Base-by-base conservation (phyloP, 139 green algal genomes). In the Ettlia oleoabundans region DNA sequence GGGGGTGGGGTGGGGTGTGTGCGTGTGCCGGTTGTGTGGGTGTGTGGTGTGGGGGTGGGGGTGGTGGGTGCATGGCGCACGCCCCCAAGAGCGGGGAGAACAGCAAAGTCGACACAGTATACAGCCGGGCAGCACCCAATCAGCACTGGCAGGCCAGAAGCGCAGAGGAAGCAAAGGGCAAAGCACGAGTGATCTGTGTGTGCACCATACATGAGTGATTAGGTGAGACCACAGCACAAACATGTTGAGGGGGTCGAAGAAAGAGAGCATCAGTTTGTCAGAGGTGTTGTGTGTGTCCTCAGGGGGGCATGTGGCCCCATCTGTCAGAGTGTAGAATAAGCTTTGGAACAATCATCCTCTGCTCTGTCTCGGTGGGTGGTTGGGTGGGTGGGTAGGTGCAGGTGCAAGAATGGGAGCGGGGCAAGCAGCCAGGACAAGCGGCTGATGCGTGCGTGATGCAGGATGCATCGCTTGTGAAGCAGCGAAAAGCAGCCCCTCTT, bases 211-310 rank as follows among this genome's bases (percentile, higher is more conserved):
- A 70, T 35, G 32, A n/a, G n/a, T n/a, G n/a, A n/a, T n/a, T n/a
- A n/a, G n/a, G n/a, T n/a, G n/a, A 38, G 19, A 67, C 4, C 3
- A 67, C 10, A 28, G 22, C 13, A 33, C 67, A 75, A 15, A n/a
- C n/a, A n/a, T n/a, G n/a, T 75, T 35, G 52, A 81, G 58, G 28
- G 22, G 40, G 30, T 35, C 62, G 42, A 2, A 5, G 5, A 35
- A 33, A 8, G 37, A 8, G 53, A 53, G 75, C 80, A 66, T 85
- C 80, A 85, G 80, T 35, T 78, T 85, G 80, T 85, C 80, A 85
- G 80, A 85, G 80, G 80, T 85, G 80, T 72, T n/a, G 24, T 22
- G 35, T 61, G 24, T 61, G 68, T 80, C 68, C 19, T 21, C 69
- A 85, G 41, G 61, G 43, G 47, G 41, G n/a, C 26, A 4, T 38